A percentile compares a stretch with the other conserved stretches of the same genome.
Conservation (phyloP, 345 rosid genomes). For the Citrus hindsii region DNA sequence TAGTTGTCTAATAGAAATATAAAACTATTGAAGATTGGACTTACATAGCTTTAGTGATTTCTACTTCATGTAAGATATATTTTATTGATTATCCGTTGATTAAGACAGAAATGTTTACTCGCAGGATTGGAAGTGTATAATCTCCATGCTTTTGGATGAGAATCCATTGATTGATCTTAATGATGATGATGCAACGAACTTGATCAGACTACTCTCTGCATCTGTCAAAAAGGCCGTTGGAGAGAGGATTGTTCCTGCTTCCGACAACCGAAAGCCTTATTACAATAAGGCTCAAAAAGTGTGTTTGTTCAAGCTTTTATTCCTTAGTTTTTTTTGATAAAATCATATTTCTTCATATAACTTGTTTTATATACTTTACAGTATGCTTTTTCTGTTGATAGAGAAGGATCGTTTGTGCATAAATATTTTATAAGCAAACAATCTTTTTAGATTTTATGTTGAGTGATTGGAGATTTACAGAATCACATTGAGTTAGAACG, state of each 20-base stretch:
- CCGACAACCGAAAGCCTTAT: conserved; percentile 82
- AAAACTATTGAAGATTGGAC: background rate
- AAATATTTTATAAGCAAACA: background rate
- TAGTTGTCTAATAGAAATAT: background rate
- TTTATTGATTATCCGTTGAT: background rate
- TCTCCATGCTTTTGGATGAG: conserved; percentile 88
- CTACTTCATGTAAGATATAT: background rate
- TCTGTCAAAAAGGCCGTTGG: conserved; percentile 91
- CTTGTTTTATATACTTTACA: background rate
- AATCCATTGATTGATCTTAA: conserved; percentile 76
- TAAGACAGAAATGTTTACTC: conserved; percentile 8
- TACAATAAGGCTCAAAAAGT: conserved; percentile 92
- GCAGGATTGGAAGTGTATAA: conserved; percentile 98
- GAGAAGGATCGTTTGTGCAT: background rate
- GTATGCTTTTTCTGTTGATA: conserved; percentile 5
- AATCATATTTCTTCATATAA: background rate
- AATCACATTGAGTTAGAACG: background rate
- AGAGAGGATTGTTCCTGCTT: conserved; percentile 87
- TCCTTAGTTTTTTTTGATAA: conserved; percentile 11
- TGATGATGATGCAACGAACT: conserved; percentile 86
- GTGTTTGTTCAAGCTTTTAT: background rate
- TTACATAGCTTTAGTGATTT: background rate
- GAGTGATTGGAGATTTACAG: background rate
- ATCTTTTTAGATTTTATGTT: background rate
- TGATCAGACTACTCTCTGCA: conserved; percentile 86